Base-by-base conservation (phyloP, 345 rosid species). In the Salix udensis region DNA sequence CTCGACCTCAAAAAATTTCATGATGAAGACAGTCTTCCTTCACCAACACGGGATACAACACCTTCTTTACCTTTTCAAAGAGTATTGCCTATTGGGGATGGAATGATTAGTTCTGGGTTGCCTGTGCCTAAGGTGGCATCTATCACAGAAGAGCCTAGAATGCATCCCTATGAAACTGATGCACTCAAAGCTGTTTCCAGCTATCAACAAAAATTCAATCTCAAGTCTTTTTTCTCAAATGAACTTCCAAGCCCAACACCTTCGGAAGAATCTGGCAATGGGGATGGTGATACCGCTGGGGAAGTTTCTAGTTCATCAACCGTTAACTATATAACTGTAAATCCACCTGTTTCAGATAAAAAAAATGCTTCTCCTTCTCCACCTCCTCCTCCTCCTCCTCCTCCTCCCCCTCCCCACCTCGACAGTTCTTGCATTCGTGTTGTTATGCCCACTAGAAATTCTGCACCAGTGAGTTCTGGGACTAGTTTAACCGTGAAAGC, bases 201-300 rank as follows among this genome's bases (percentile, higher is more conserved):
- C 70, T 96, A 94, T 84, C 99, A 91, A 79, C 90, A 87, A 82
- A 94, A 85, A 48, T 94, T 92, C 84, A 84, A 87, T 68, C 86
- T 70, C 60, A 80, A 74, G 75, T 84, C 94, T 18, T 71, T 84
- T 78, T 80, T 78, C 60, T 80, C 66, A 55, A 87, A 87, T 72
- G 88, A 82, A 50, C 97, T 96, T 86, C 99, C 98, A 58, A 96
- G 99, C 71, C 99, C 99, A 48, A 96, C 99, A 50, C 97, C 98
- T 65, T 96, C 97, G 10, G 95, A 84, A 76, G 99, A 93, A 76
- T 87, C 89, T 67, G 85, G 80, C 71, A 85, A 80, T 74, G 88
- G 85, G 19, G 87, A 73, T 82, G 91, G 80, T 72, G 95, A 90
- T 76, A 76, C 67, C 70, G 84, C 89, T 70, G 96, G 84, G 65